These are phyloP conservation scores for Pseudogymnoascus verrucosus DNA, from an alignment of 2,329 filamentous ascomycete species.

Conservation along the genomic window DNA sequence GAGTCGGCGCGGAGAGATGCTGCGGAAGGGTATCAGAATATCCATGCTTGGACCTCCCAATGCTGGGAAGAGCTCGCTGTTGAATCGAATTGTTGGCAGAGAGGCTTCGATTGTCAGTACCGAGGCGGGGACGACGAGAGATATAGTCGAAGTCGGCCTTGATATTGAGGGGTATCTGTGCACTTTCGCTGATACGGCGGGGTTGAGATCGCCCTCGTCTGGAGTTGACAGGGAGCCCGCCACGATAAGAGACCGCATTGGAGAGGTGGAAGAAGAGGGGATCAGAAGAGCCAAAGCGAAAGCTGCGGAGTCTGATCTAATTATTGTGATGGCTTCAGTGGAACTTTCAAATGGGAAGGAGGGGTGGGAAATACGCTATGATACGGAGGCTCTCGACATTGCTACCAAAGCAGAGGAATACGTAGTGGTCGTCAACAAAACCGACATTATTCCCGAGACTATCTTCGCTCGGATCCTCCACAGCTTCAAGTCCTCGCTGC, in stretches of 20 bases:
- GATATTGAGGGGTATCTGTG: slow-evolving; percentile 87
- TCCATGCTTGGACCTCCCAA: slow-evolving; percentile 88
- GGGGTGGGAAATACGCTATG: slow-evolving; percentile 41
- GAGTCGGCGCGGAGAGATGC: slow-evolving; percentile 71
- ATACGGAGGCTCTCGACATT: slow-evolving; percentile 47
- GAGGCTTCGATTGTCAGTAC: slow-evolving; percentile 93
- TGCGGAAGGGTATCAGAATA: slow-evolving; percentile 77
- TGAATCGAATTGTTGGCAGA: slow-evolving; percentile 82
- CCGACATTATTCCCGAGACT: slow-evolving; percentile 38
- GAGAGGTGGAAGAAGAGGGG: slow-evolving; percentile 77
- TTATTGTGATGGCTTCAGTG: slow-evolving; percentile 72
- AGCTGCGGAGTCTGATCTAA: slow-evolving; percentile 74
- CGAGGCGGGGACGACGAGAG: slow-evolving; percentile 87
- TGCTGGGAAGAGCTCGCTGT: slow-evolving; percentile 85
- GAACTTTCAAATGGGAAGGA: slow-evolving; percentile 39
- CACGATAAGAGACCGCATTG: slow-evolving; percentile 39
- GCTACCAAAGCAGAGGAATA: slow-evolving; percentile 41
- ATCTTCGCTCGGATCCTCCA: slow-evolving; percentile 33
- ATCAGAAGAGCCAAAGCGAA: slow-evolving; percentile 78
- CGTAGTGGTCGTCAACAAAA: slow-evolving; percentile 56
- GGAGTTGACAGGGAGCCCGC: slow-evolving; percentile 15
- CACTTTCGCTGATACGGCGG: slow-evolving; percentile 92
- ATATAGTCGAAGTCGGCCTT: slow-evolving; percentile 85
- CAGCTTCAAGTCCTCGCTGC: slow-evolving; percentile 33
- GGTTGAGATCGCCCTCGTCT: slow-evolving; percentile 52